phyloP scores from a whole-genome alignment of 176 grass and related monocot species.

The Puya raimondii region DNA sequence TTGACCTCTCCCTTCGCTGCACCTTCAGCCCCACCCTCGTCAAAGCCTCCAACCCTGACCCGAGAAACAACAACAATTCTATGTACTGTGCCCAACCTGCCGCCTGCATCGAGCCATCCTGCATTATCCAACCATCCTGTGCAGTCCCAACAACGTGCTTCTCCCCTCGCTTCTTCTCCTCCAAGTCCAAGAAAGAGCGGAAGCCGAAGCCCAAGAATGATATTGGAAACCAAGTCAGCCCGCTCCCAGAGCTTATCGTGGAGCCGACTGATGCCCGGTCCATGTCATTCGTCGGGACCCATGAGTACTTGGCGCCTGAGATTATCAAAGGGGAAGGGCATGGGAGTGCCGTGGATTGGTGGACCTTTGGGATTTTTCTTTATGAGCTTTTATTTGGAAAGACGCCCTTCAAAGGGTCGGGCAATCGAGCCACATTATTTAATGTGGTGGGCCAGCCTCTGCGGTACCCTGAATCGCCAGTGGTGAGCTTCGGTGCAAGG shows the following conservation, averaged over 20 bases:
- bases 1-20: slow-evolving; percentile 84
- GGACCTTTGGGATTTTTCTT: slow-evolving; percentile 93
- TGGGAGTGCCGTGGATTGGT: slow-evolving; percentile 96
- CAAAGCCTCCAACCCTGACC: slow-evolving; percentile 47
- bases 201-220: slow-evolving; percentile 43
- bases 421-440: slow-evolving; percentile 80
- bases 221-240: slow-evolving; percentile 23
- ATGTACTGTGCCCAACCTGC: slow-evolving; percentile 82
- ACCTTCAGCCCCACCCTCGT: slow-evolving; percentile 77
- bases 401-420: slow-evolving; percentile 97
- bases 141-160: slow-evolving; percentile 50
- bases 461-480: slow-evolving; percentile 66
- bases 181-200: slow-evolving; percentile 73
- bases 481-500: slow-evolving; percentile 57
- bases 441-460: slow-evolving; percentile 87
- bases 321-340: slow-evolving; percentile 97
- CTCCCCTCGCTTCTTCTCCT: slow-evolving; percentile 35
- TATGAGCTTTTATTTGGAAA: slow-evolving; percentile 77
- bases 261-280: slow-evolving; percentile 84
- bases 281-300: slow-evolving; percentile 92
- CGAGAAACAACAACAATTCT: slow-evolving; percentile 38
- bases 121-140: slow-evolving; percentile 73
- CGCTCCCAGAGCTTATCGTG: slow-evolving; percentile 62
- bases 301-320: slow-evolving; percentile 83
- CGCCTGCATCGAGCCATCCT: slow-evolving; percentile 69